Evolutionary conservation across 83 land plant genomes (phyloP).

Genomic region (Diphasiastrum complanatum): DNA sequence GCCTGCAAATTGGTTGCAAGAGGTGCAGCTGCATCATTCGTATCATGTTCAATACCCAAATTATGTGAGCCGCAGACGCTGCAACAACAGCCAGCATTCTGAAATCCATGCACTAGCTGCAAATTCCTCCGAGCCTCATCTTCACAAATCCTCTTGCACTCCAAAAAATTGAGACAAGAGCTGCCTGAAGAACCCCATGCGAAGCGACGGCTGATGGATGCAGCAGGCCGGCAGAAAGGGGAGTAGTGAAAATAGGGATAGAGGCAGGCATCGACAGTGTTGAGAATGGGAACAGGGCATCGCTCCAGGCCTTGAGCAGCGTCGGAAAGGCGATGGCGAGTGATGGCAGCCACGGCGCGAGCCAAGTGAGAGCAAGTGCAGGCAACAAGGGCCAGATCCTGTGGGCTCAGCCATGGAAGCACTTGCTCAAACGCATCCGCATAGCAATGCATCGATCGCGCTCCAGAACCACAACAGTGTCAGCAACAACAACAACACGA

Average conservation of each 20-base stretch:
- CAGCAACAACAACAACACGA: too few species aligned
- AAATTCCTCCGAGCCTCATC: too few species aligned
- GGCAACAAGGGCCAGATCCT: constrained; percentile 12
- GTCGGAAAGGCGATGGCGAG: constrained; percentile 12
- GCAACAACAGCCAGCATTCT: too few species aligned
- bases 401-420: constrained; percentile 17
- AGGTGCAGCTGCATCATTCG: too few species aligned
- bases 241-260: constrained; percentile 19
- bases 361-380: constrained; percentile 13
- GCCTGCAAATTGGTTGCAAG: too few species aligned
- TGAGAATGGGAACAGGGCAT: constrained; percentile 15
- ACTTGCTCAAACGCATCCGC: constrained; percentile 1
- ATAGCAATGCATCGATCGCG: not conserved
- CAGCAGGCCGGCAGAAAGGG: constrained; percentile 7
- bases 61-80: too few species aligned
- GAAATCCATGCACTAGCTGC: too few species aligned
- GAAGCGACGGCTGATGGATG: not conserved
- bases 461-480: too few species aligned
- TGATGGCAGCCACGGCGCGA: constrained; percentile 5
- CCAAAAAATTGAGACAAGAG: too few species aligned
- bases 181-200: constrained; percentile 8
- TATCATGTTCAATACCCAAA: too few species aligned
- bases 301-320: constrained; percentile 24
- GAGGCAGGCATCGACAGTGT: constrained; percentile 13
- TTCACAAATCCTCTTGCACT: too few species aligned